Percentiles rank a stretch among this genome's conserved stretches.
phyloP scores from a whole-genome alignment of 495 filamentous ascomycete genomes.

The Aspergillus baeticus region DNA sequence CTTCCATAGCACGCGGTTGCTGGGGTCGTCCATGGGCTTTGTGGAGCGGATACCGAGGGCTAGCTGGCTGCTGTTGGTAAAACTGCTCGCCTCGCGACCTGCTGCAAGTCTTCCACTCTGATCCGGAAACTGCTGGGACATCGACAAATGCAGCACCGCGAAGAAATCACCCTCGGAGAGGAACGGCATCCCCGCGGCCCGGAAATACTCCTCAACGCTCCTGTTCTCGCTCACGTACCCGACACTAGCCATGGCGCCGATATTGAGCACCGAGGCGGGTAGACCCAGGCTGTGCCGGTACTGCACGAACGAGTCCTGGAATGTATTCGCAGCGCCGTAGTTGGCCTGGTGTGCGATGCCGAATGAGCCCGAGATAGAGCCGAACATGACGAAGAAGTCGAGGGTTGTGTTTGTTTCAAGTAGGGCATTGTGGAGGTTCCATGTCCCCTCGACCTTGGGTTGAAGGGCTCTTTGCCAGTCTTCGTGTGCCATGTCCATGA shows the following conservation, averaged over 20 bases:
- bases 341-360: conserved; percentile 24
- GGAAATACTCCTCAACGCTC: conserved; percentile 1
- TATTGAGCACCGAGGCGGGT: conserved; percentile 26
- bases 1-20: not conserved
- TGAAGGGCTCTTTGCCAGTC: conserved; percentile 26
- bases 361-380: conserved; percentile 24
- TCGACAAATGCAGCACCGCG: conserved; percentile 1
- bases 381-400: conserved; percentile 45
- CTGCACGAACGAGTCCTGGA: conserved; percentile 25
- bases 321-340: conserved; percentile 28
- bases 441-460: conserved; percentile 42
- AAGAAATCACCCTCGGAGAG: conserved; percentile 4
- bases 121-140: not conserved
- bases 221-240: conserved; percentile 19
- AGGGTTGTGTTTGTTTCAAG: conserved; percentile 14
- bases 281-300: conserved; percentile 23
- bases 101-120: not conserved
- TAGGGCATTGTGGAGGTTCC: conserved; percentile 27
- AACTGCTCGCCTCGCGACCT: not conserved
- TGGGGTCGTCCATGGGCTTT: not conserved
- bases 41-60: conserved; percentile 1
- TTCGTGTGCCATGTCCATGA: conserved; percentile 28
- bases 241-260: conserved; percentile 41
- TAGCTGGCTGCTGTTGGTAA: conserved; percentile 1
- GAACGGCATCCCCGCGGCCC: not conserved